Base-by-base conservation (phyloP, 1,284 basidiomycete genomes). In the Sanghuangporus baumii region DNA sequence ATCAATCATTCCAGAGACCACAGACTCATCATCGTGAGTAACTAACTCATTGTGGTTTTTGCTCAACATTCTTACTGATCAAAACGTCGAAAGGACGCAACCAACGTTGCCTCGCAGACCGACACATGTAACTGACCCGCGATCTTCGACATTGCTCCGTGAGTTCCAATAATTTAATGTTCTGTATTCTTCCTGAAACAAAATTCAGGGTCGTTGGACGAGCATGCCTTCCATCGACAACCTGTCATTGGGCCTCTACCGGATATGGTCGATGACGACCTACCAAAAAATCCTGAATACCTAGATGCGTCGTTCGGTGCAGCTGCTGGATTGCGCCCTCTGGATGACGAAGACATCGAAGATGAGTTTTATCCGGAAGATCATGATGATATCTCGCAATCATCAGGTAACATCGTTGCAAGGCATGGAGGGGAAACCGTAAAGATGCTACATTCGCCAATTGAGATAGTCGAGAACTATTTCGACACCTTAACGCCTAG, bases 231-330 rank as follows among this genome's bases (percentile, higher is more conserved):
- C 75, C 82, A 77, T 56, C 78, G 79, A 23, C 72, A 87, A 6
- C 90, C 91, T 0, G 88, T 93, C 66, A 78, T 91, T 59, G 89
- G 89, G 6, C 83, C 86, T 4, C 82, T 86, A 3, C 87, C 92
- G 3, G 96, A 98, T 73, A 88, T 98, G 83, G 89, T 98, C 55
- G 79, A 82, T 48, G 96, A 98, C 70, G 94, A 98, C 71, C 78
- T 98, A 11, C 96, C 96, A 0, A 90, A 82, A 16, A 96, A 98
- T 72, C 77, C 82, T 40, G 91, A 94, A 68, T 98, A 95, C 70
- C 79, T 98, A 31, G 93, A 95, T 66, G 85, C 85, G 57, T 88
- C 90, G 2, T 92, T 89, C 70, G 87, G 90, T 55, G 77, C 88
- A 20, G 86, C 89, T 18, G 91, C 85, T 5, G 91, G 91, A 16